Evolutionary conservation across 164 flowering plant species (phyloP), one percentile per base, ranked within the genome.

Genomic region (Taxillus chinensis): DNA sequence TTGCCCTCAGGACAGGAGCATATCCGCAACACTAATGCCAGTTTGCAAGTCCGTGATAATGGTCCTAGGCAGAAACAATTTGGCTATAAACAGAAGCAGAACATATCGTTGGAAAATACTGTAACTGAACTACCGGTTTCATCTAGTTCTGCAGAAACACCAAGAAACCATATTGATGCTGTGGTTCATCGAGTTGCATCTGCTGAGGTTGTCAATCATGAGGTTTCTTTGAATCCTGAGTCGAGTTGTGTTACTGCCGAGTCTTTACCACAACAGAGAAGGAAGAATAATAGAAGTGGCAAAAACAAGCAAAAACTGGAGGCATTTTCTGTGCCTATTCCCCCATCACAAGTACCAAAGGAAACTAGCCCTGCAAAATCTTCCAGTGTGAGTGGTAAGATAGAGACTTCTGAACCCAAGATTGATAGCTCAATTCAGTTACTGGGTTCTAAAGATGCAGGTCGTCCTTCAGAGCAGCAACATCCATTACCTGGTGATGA

Each of bases 301-400:
- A 91, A 74, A 76, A 85, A 77, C 73, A 90, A 78, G 79, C 82
- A 79, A 56, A 89, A 74, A 72, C 62, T 64, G 52, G 88, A 75
- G 59, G 59, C 68, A 40, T 67, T 75, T 17, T 7, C 67, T 57
- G 53, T 56, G 10, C 42, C 67, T 41, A 63, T 71, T 63, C 39
- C 59, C 7, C 67, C 75, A 42, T 66, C 70, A 45, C 52, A 43
- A 0, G 57, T 60, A 41, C 67, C 78, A 52, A 63, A 67, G 50
- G 78, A 82, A 42, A 53, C 67, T 41, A 64, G 53, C 64, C 10
- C 62, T 69, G 69, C 27, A 6, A 73, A 73, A 48, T 64, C 53
- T 61, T 63, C 74, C 3, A 59, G 15, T 62, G 84, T 76, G 55
- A 76, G 55, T 69, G 67, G 37, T 53, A 75, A 74, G 64, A 59